Percentiles rank a stretch among this genome's conserved stretches.
Evolutionary conservation across 805 yeast genomes (phyloP).

Genomic region (Candida sanyiensis): DNA sequence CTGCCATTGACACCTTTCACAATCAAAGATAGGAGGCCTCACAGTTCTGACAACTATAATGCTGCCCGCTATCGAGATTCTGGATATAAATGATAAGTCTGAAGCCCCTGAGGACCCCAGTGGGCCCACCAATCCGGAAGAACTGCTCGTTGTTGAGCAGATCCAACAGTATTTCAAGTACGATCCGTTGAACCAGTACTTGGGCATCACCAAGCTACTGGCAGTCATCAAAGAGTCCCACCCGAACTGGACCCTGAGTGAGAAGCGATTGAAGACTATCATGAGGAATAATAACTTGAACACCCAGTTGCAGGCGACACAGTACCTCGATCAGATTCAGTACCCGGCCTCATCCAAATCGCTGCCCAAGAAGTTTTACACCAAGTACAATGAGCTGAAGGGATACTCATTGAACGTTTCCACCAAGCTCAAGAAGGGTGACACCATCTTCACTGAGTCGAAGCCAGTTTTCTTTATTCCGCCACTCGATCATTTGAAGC

Average conservation of each 20-base stretch:
- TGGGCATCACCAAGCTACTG: slow-evolving; percentile 51
- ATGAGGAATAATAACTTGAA: slow-evolving; percentile 54
- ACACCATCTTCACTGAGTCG: slow-evolving; percentile 53
- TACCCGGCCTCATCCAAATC: slow-evolving; percentile 30
- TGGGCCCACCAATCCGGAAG: slow-evolving; percentile 25
- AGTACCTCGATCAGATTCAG: slow-evolving; percentile 47
- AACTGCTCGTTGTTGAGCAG: slow-evolving; percentile 33
- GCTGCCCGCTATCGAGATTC: slow-evolving; percentile 25
- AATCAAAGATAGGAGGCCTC: too few species aligned
- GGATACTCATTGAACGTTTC: slow-evolving; percentile 62
- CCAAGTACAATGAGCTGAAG: slow-evolving; percentile 43
- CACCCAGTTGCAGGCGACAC: slow-evolving; percentile 36
- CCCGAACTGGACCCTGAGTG: slow-evolving; percentile 59
- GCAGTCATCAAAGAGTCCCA: slow-evolving; percentile 44
- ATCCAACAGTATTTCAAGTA: slow-evolving; percentile 64
- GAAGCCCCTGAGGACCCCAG: slow-evolving; percentile 4
- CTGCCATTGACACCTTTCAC: slow-evolving; percentile 1
- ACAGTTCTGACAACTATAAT: too few species aligned
- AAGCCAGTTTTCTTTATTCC: slow-evolving; percentile 57
- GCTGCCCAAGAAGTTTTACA: slow-evolving; percentile 38
- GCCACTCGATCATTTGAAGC: slow-evolving; percentile 56
- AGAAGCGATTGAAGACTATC: slow-evolving; percentile 47
- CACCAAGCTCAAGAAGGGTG: slow-evolving; percentile 41
- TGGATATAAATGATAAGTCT: slow-evolving; percentile 26
- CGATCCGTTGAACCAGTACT: slow-evolving; percentile 55